Evolutionary conservation across 352 stramenopile genomes (phyloP).

Genomic region (Peronospora belbahrii): DNA sequence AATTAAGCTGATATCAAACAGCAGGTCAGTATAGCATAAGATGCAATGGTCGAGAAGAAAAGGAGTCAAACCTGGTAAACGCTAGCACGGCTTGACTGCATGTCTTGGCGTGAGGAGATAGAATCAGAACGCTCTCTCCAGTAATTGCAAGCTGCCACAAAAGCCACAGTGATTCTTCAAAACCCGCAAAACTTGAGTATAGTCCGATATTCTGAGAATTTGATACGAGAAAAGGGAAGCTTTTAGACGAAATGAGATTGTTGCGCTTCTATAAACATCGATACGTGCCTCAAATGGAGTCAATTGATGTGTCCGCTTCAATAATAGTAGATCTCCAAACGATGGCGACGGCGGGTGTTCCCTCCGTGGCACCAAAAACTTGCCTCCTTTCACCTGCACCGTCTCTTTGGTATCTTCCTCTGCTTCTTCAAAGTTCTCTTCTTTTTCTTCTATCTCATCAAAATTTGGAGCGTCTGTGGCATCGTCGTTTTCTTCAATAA

Average conservation of each 20-base stretch:
- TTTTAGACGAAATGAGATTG: background rate
- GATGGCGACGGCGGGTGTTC: slow-evolving; percentile 41
- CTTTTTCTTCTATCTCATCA: slow-evolving; percentile 30
- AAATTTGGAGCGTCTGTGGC: slow-evolving; percentile 22
- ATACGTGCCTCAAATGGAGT: slow-evolving; percentile 53
- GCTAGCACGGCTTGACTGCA: slow-evolving; percentile 77
- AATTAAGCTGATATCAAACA: slow-evolving; percentile 49
- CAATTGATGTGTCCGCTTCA: slow-evolving; percentile 36
- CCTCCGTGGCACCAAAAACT: slow-evolving; percentile 36
- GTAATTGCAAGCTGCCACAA: slow-evolving; percentile 84
- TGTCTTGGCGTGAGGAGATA: slow-evolving; percentile 67
- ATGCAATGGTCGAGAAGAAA: background rate
- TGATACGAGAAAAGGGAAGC: background rate
- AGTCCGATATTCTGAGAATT: slow-evolving; percentile 56
- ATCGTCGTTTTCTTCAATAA: slow-evolving; percentile 42
- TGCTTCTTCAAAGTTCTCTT: slow-evolving; percentile 21
- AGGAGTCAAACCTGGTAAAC: slow-evolving; percentile 52
- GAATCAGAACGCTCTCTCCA: slow-evolving; percentile 70
- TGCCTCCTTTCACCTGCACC: slow-evolving; percentile 34
- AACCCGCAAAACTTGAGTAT: slow-evolving; percentile 77
- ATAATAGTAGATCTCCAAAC: slow-evolving; percentile 65
- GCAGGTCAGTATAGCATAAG: slow-evolving; percentile 7
- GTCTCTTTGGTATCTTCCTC: slow-evolving; percentile 19
- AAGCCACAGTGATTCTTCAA: slow-evolving; percentile 68
- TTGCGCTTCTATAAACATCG: background rate